phyloP scores from a whole-genome alignment of 257 asterid genomes.

The Plantago elongata region DNA sequence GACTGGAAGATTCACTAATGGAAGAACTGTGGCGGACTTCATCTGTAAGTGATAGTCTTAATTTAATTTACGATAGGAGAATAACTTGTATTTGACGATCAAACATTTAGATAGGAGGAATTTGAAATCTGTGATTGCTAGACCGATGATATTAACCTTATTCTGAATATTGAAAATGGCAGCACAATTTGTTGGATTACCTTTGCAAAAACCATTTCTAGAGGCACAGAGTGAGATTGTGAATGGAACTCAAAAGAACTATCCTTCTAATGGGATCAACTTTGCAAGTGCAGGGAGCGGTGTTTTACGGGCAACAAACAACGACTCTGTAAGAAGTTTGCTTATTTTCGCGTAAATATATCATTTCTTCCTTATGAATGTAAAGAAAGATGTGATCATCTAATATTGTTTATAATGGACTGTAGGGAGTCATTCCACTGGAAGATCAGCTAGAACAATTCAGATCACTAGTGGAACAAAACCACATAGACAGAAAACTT shows the following conservation, averaged over 20 bases:
- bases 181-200: conserved; percentile 56
- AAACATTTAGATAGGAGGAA: too few species aligned
- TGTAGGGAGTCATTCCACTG: conserved; percentile 56
- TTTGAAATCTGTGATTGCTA: too few species aligned
- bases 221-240: conserved; percentile 40
- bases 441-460: conserved; percentile 58
- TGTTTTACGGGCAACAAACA: conserved; percentile 50
- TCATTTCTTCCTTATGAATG: too few species aligned
- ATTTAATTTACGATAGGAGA: too few species aligned
- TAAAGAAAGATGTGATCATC: too few species aligned
- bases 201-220: conserved; percentile 56
- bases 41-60: conserved; percentile 32
- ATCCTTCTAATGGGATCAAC: conserved; percentile 68
- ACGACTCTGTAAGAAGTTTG: conserved; percentile 34
- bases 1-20: conserved; percentile 79
- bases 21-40: conserved; percentile 72
- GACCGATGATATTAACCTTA: neutral
- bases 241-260: conserved; percentile 32
- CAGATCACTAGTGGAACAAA: conserved; percentile 35
- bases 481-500: conserved; percentile 26
- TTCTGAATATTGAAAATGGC: conserved; percentile 13
- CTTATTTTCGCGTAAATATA: neutral
- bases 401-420: neutral
- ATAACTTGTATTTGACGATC: too few species aligned
- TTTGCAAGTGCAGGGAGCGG: conserved; percentile 95